These are phyloP conservation scores for Yarrowia sp. DNA, from an alignment of 805 yeast species.

Conservation along the genomic window DNA sequence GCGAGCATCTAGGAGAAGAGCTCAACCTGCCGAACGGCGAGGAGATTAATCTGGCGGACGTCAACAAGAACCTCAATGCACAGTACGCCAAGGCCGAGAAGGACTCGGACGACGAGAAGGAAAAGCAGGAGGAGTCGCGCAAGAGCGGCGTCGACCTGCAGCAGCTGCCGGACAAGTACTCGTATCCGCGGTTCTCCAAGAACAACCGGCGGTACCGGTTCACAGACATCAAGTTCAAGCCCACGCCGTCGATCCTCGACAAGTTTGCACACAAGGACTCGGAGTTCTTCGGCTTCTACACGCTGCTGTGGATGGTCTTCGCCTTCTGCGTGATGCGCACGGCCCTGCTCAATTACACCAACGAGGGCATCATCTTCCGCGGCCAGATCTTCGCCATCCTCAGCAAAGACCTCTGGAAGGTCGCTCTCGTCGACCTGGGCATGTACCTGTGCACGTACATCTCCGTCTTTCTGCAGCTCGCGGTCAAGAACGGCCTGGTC, in stretches of 20 bases:
- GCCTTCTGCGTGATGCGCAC: slow-evolving; percentile 42
- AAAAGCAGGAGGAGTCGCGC: background rate
- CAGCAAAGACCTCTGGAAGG: slow-evolving; percentile 57
- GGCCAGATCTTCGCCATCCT: slow-evolving; percentile 59
- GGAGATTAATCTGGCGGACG: background rate
- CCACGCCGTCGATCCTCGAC: slow-evolving; percentile 23
- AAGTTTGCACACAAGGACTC: background rate
- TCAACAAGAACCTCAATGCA: slow-evolving; percentile 11
- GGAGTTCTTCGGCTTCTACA: slow-evolving; percentile 73
- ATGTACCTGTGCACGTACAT: slow-evolving; percentile 73
- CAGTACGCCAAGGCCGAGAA: slow-evolving; percentile 11
- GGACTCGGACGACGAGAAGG: slow-evolving; percentile 22
- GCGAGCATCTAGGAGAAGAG: slow-evolving; percentile 20
- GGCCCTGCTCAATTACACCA: slow-evolving; percentile 52
- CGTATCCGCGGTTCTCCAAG: slow-evolving; percentile 20
- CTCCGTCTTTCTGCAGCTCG: slow-evolving; percentile 56
- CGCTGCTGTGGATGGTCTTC: slow-evolving; percentile 46
- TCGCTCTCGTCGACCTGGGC: slow-evolving; percentile 68
- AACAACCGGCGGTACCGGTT: slow-evolving; percentile 23
- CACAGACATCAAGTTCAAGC: slow-evolving; percentile 23
- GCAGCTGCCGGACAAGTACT: slow-evolving; percentile 14
- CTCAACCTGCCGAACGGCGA: background rate
- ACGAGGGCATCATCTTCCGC: slow-evolving; percentile 46
- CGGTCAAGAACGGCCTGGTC: slow-evolving; percentile 47
- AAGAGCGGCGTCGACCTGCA: too few species aligned